Evolutionary conservation across 2,329 filamentous ascomycete species (phyloP).

Genomic region (Colletotrichum kahawae): DNA sequence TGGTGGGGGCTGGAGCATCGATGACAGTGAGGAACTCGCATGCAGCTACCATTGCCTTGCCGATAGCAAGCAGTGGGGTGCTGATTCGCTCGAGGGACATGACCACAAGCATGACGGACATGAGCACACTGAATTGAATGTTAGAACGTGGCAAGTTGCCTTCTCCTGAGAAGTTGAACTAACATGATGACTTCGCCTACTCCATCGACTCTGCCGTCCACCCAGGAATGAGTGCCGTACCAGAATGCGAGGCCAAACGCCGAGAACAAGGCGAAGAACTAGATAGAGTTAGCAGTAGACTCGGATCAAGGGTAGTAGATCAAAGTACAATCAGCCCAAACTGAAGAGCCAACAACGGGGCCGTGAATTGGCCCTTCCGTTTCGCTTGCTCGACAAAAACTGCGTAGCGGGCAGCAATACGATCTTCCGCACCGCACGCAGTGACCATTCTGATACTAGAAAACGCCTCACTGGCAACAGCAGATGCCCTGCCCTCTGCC

Average conservation of each 20-base stretch:
- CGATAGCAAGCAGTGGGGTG: conserved; percentile 61
- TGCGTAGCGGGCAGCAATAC: conserved; percentile 58
- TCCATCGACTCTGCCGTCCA: conserved; percentile 50
- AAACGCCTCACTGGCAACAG: conserved; percentile 66
- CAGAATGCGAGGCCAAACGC: conserved; percentile 66
- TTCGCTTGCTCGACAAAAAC: conserved; percentile 60
- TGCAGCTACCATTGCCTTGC: conserved; percentile 62
- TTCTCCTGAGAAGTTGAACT: conserved; percentile 27
- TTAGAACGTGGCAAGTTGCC: neutral
- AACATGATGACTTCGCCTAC: conserved; percentile 62
- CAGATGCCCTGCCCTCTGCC: conserved; percentile 62
- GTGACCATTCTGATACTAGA: conserved; percentile 65
- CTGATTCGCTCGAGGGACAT: conserved; percentile 62
- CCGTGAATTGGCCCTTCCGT: conserved; percentile 50
- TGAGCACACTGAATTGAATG: conserved; percentile 43
- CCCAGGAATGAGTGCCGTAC: conserved; percentile 61
- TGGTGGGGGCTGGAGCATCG: conserved; percentile 46
- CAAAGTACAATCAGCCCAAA: conserved; percentile 49
- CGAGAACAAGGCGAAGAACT: conserved; percentile 59
- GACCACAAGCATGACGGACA: conserved; percentile 64
- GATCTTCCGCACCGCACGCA: conserved; percentile 65
- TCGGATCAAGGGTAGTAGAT: too few relatives aligned
- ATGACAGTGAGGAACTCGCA: conserved; percentile 63
- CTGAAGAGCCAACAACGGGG: conserved; percentile 57
- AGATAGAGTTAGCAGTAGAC: neutral